Base-by-base conservation (phyloP, 1,284 basidiomycete genomes). In the Ganoderma sinense region DNA sequence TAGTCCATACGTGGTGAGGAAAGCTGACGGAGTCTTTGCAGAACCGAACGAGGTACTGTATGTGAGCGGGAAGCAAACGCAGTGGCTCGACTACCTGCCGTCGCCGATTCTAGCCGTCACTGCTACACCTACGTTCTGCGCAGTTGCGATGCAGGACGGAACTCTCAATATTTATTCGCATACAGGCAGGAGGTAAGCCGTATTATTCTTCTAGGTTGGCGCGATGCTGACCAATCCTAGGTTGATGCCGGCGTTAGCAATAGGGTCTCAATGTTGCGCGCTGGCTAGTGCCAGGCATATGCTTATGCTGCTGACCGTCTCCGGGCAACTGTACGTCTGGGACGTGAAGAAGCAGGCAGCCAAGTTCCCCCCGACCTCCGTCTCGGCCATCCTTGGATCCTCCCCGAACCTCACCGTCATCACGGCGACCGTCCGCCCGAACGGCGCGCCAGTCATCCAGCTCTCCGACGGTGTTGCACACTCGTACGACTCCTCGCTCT, bases 81-180 rank as follows among this genome's bases (percentile, higher is more conserved):
- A 93, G 65, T 99, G 97, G 97, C 79, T 97, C 64, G 96, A 98
- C 80, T 98, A 94, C 80, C 77, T 96, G 10, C 89, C 94, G 0
- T 88, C 88, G 0, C 90, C 92, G 7, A 89, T 89, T 6, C 78
- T 97, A 5, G 83, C 86, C 0, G 79, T 95, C 40, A 89, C 89
- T 1, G 89, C 90, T 0, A 93, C 94, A 0, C 78, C 80, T 2
- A 77, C 78, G 2, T 96, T 96, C 78, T 91, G 91, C 71, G 96
- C 94, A 2, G 92, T 88, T 2, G 93, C 89, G 0, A 86, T 89
- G 81, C 87, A 91, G 72, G 95, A 97, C 78, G 94, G 94, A 0
- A 87, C 86, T 4, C 81, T 98, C 23, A 88, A 87, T 73, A 87
- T 96, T 4, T 97, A 97, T 80, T 93, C 94, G 2, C 86, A 86